Conservation (phyloP, 306 rosid species). For the Cicer arietinum region DNA sequence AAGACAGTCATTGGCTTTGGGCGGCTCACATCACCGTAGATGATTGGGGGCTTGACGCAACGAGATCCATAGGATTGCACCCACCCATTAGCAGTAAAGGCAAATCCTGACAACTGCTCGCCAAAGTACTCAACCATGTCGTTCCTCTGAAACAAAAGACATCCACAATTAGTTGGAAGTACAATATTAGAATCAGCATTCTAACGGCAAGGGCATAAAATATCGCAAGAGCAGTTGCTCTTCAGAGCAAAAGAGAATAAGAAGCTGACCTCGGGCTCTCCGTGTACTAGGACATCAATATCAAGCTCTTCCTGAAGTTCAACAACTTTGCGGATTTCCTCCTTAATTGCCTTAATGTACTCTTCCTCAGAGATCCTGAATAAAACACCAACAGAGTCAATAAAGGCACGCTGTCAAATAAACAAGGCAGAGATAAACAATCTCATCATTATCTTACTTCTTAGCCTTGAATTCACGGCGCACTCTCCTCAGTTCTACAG, state of each 20-base stretch:
- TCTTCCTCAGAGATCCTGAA: constrained; percentile 86
- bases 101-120: constrained; percentile 90
- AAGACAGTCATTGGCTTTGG: constrained; percentile 93
- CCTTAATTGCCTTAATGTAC: constrained; percentile 71
- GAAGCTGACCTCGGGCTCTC: constrained; percentile 87
- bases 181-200: constrained; percentile 17
- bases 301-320: constrained; percentile 90
- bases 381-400: constrained; percentile 28
- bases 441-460: constrained; percentile 58
- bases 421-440: constrained; percentile 26
- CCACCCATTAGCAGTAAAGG: constrained; percentile 91
- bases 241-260: background rate
- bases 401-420: constrained; percentile 31
- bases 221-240: background rate
- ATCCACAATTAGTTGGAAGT: constrained; percentile 39
- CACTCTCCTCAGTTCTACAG: constrained; percentile 81
- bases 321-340: constrained; percentile 78
- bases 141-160: constrained; percentile 70
- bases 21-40: constrained; percentile 96
- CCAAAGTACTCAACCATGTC: constrained; percentile 98
- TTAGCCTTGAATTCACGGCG: constrained; percentile 96
- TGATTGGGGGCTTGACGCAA: constrained; percentile 97
- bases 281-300: constrained; percentile 92
- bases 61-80: constrained; percentile 97
- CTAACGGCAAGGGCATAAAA: constrained; percentile 5